Base-by-base conservation (phyloP, 306 rosid species). In the Albizia julibrissin region DNA sequence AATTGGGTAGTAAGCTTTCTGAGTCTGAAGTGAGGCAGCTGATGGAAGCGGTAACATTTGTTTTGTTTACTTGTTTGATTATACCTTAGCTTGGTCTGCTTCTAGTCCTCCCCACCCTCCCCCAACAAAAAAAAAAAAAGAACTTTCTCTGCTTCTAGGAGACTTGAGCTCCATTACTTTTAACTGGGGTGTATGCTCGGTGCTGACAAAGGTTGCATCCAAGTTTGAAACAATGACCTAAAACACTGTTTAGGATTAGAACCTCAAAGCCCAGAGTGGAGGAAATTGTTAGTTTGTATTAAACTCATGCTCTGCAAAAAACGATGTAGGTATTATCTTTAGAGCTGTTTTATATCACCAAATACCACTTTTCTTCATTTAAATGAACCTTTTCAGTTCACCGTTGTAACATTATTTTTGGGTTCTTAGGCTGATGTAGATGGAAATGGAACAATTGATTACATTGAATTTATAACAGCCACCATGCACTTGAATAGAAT, bases 381-480 rank as follows among this genome's bases (percentile, higher is more conserved):
- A 61, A 62, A 44, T 78, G 65, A 64, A 27, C 10, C 56, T 31
- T 64, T 29, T 64, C 21, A 27, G 40, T 64, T 64, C 40, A 29
- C 40, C 42, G 12, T 69, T 69, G 33, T 74, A 77, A 62, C 40
- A 27, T 44, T 64, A 72, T 74, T 54, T 67, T 77, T 70, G 83
- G 81, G 50, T 73, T 91, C 78, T 77, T 76, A 94, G 98, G 99
- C 99, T 64, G 99, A 95, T 86, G 99, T 94, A 9, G 99, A 95
- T 83, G 98, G 99, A 21, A 89, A 95, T 71, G 99, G 99, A 69
- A 85, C 89, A 37, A 95, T 95, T 82, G 98, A 95, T 82, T 95
- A 93, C 19, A 97, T 92, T 22, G 99, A 95, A 76, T 95, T 95
- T 92, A 95, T 95, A 83, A 92, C 98, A 27, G 99, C 99, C 78